Conservation (phyloP, 2,329 filamentous ascomycete genomes). For the Pseudopyrenochaeta lycopersici region DNA sequence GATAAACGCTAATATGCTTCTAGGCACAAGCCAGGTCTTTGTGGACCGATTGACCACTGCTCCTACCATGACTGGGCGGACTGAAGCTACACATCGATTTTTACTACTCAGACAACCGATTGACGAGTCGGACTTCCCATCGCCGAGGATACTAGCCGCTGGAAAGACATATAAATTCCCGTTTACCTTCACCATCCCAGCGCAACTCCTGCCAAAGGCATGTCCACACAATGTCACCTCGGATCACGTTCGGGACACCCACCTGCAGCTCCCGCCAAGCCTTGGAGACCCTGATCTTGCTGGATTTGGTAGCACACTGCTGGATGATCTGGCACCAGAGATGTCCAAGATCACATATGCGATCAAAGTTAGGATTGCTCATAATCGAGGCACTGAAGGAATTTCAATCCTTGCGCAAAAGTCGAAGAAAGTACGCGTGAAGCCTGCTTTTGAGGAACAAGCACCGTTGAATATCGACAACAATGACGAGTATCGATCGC, state of each 20-base stretch:
- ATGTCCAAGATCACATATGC: conserved; percentile 69
- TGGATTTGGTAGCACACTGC: conserved; percentile 58
- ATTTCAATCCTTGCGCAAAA: conserved; percentile 59
- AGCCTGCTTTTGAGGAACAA: conserved; percentile 67
- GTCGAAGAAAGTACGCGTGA: conserved; percentile 65
- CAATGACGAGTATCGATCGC: conserved; percentile 61
- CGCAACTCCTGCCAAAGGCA: conserved; percentile 66
- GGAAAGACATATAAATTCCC: conserved; percentile 66
- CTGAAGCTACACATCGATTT: conserved; percentile 68
- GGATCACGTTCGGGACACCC: conserved; percentile 62
- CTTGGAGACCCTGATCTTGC: conserved; percentile 67
- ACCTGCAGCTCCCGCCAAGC: conserved; percentile 68
- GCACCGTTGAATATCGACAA: conserved; percentile 65
- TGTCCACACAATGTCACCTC: conserved; percentile 65
- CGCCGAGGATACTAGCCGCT: conserved; percentile 63
- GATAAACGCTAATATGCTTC: conserved; percentile 18
- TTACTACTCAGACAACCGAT: conserved; percentile 70
- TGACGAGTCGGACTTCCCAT: conserved; percentile 61
- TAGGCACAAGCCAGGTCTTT: conserved; percentile 61
- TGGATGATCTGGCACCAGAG: conserved; percentile 70
- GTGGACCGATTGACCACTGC: conserved; percentile 65
- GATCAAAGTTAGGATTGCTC: conserved; percentile 60
- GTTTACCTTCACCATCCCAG: conserved; percentile 71
- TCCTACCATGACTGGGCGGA: conserved; percentile 62
- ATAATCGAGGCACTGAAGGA: conserved; percentile 49